Conservation (phyloP, 306 rosid genomes). For the Castanospermum australe region DNA sequence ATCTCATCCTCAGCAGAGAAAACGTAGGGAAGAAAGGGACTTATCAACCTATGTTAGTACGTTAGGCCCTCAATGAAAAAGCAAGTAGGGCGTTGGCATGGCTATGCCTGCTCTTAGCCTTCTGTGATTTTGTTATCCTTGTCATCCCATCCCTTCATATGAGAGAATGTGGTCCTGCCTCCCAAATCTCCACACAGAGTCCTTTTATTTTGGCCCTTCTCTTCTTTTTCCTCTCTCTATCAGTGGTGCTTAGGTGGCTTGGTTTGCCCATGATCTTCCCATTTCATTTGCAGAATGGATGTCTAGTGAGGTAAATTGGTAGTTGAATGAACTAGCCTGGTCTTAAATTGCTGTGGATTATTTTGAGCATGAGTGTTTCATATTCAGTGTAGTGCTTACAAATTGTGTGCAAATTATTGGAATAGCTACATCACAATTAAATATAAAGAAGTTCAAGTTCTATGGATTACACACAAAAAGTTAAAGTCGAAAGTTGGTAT, state of each 20-base stretch:
- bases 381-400: too few relatives aligned
- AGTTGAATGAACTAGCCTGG: too few relatives aligned
- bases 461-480: too few relatives aligned
- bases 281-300: not conserved
- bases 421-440: too few relatives aligned
- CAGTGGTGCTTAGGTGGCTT: not conserved
- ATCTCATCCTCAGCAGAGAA: not conserved
- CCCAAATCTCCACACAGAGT: not conserved
- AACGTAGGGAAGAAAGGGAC: slow-evolving; percentile 29
- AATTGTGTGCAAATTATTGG: too few relatives aligned
- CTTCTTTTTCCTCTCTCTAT: not conserved
- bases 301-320: too few relatives aligned
- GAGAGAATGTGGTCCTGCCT: not conserved
- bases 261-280: not conserved
- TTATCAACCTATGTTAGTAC: not conserved
- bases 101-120: not conserved
- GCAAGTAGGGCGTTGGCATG: not conserved
- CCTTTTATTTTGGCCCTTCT: not conserved
- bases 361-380: too few relatives aligned
- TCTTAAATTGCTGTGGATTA: too few relatives aligned
- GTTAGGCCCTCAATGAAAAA: slow-evolving; percentile 1
- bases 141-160: not conserved
- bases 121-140: not conserved
- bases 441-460: too few relatives aligned
- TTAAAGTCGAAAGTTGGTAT: too few relatives aligned